These are phyloP conservation scores for Diaporthe sp. DNA, from an alignment of 2,329 filamentous ascomycete species.

Conservation along the genomic window DNA sequence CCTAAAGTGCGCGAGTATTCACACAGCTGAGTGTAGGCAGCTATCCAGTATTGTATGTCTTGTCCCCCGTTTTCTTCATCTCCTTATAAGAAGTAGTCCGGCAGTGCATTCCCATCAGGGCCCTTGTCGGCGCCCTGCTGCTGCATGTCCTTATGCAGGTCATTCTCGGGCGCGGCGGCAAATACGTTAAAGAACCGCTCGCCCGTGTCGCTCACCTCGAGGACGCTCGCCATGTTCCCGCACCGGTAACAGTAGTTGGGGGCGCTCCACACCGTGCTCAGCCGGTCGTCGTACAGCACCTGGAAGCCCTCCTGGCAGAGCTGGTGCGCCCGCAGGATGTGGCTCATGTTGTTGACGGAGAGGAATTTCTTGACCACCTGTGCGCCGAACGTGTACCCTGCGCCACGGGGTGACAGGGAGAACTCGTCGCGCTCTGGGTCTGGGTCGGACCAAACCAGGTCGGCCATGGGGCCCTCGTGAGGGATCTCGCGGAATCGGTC, in stretches of 20 bases:
- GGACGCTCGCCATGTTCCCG: conserved; percentile 95
- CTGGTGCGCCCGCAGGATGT: conserved; percentile 98
- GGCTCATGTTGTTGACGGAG: conserved; percentile 96
- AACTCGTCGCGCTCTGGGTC: conserved; percentile 99
- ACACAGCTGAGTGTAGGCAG: background rate
- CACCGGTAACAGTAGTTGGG: conserved; percentile 97
- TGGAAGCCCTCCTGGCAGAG: conserved; percentile 98
- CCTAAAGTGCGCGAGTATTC: background rate
- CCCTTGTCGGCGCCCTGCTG: conserved; percentile 70
- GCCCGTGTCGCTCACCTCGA: conserved; percentile 94
- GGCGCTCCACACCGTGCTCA: conserved; percentile 98
- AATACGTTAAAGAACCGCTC: conserved; percentile 99
- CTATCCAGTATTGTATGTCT: conserved; percentile 14
- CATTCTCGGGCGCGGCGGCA: conserved; percentile 95
- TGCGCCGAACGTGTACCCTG: conserved; percentile 96
- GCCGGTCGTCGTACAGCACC: conserved; percentile 91
- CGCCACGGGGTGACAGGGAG: conserved; percentile 90
- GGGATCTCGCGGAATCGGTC: conserved; percentile 98
- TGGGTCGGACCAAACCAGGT: conserved; percentile 97
- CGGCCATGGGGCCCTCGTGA: conserved; percentile 99
- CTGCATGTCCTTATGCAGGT: conserved; percentile 88
- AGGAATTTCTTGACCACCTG: conserved; percentile 99
- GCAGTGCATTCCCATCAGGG: conserved; percentile 73
- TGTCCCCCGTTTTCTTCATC: too few relatives aligned
- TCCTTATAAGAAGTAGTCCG: conserved; percentile 76